Conservation (phyloP, 768 basidiomycete genomes). For the Butyriboletus loyo region DNA sequence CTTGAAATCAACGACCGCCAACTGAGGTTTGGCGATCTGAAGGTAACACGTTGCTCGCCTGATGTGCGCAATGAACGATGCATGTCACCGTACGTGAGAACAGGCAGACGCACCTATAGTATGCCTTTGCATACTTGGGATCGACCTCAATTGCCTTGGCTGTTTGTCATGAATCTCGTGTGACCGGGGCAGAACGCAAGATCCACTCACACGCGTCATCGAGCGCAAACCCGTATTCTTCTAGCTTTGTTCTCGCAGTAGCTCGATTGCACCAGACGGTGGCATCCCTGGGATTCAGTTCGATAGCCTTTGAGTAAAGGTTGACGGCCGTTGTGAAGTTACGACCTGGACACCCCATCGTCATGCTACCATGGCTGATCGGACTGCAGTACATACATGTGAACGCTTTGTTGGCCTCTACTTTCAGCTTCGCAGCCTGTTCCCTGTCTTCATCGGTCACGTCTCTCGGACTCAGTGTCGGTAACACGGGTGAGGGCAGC, state of each 20-base stretch:
- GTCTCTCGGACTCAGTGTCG: slow-evolving; percentile 48
- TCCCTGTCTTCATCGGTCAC: slow-evolving; percentile 71
- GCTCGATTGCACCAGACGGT: slow-evolving; percentile 96
- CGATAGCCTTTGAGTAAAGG: slow-evolving; percentile 82
- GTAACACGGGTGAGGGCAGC: slow-evolving; percentile 56
- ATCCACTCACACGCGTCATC: slow-evolving; percentile 72
- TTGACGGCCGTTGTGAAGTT: slow-evolving; percentile 74
- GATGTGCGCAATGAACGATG: slow-evolving; percentile 1
- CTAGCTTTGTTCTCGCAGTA: slow-evolving; percentile 86
- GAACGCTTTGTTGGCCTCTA: slow-evolving; percentile 87
- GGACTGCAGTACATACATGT: slow-evolving; percentile 39
- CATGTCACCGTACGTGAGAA: neutral
- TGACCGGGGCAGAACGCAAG: slow-evolving; percentile 2
- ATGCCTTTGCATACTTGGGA: slow-evolving; percentile 87
- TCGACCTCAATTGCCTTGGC: slow-evolving; percentile 86
- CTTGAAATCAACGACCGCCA: slow-evolving; percentile 85
- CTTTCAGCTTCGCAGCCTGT: slow-evolving; percentile 72
- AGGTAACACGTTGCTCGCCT: slow-evolving; percentile 90
- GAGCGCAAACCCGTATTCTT: slow-evolving; percentile 92
- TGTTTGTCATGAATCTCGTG: slow-evolving; percentile 31
- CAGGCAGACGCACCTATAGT: slow-evolving; percentile 58
- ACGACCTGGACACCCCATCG: slow-evolving; percentile 44
- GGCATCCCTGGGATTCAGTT: slow-evolving; percentile 82
- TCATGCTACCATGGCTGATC: neutral
- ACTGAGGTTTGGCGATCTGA: slow-evolving; percentile 82